Evolutionary conservation across 2,329 filamentous ascomycete genomes (phyloP).

Genomic region (Colletotrichum sp.): DNA sequence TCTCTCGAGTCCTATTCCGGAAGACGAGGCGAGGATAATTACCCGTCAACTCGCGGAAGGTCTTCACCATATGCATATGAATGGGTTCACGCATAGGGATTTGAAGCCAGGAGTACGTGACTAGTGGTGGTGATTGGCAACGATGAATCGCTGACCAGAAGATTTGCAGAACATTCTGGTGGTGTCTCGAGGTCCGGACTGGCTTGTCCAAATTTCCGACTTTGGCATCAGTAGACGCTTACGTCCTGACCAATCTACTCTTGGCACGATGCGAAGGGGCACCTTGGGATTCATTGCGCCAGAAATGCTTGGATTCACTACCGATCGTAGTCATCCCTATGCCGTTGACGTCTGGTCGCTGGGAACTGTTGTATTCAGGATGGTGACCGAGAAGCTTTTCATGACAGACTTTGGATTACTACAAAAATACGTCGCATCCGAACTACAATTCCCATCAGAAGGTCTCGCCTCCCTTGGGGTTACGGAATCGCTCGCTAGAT

Average conservation of each 20-base stretch:
- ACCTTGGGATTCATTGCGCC: not conserved
- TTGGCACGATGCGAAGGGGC: not conserved
- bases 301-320: not conserved
- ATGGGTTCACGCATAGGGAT: not conserved
- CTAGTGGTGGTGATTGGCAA: not conserved
- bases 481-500: not conserved
- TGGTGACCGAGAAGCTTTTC: not conserved
- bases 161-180: not conserved
- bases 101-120: not conserved
- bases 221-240: not conserved
- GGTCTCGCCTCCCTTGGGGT: not conserved
- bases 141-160: not conserved
- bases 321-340: not conserved
- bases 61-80: not conserved
- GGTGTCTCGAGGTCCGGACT: not conserved
- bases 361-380: not conserved
- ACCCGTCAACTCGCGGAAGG: not conserved
- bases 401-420: not conserved
- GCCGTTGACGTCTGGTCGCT: not conserved
- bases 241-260: not conserved
- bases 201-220: not conserved
- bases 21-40: not conserved
- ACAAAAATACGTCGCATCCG: not conserved
- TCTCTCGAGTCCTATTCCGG: not conserved
- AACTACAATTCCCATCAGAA: not conserved